phyloP scores from a whole-genome alignment of 345 rosid species.

The Anastatica hierochuntica region DNA sequence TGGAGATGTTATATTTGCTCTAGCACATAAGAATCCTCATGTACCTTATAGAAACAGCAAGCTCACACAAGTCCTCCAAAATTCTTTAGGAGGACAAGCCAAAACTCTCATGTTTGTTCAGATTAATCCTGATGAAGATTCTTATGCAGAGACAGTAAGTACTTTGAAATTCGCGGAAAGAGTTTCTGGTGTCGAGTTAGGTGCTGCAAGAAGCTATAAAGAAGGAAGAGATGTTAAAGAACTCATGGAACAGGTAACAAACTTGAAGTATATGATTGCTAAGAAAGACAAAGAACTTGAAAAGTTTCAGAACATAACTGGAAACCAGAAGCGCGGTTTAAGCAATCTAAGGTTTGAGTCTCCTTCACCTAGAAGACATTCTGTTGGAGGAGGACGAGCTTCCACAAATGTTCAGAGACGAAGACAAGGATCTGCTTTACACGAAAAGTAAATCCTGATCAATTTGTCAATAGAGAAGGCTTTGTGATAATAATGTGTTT shows the following conservation, averaged over 20 bases:
- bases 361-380: constrained; percentile 61
- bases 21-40: constrained; percentile 76
- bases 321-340: constrained; percentile 35
- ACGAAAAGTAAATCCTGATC: no score
- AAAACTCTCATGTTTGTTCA: constrained; percentile 99
- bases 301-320: constrained; percentile 42
- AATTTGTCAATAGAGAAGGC: no score
- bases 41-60: constrained; percentile 97
- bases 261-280: constrained; percentile 52
- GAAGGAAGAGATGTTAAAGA: constrained; percentile 86
- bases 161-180: constrained; percentile 93
- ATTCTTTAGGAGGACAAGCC: constrained; percentile 98
- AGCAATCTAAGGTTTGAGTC: constrained; percentile 41
- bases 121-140: constrained; percentile 85
- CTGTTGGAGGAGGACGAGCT: constrained; percentile 41
- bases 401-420: constrained; percentile 31
- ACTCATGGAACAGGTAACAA: constrained; percentile 81
- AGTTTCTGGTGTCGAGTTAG: constrained; percentile 94
- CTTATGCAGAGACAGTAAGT: constrained; percentile 83
- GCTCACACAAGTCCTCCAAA: constrained; percentile 94
- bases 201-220: constrained; percentile 82
- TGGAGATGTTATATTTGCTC: constrained; percentile 88
- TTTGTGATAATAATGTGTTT: no score
- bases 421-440: constrained; percentile 31
- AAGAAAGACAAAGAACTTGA: constrained; percentile 82